phyloP scores from a whole-genome alignment of 139 green algal species.

The Parachlorella kessleri region DNA sequence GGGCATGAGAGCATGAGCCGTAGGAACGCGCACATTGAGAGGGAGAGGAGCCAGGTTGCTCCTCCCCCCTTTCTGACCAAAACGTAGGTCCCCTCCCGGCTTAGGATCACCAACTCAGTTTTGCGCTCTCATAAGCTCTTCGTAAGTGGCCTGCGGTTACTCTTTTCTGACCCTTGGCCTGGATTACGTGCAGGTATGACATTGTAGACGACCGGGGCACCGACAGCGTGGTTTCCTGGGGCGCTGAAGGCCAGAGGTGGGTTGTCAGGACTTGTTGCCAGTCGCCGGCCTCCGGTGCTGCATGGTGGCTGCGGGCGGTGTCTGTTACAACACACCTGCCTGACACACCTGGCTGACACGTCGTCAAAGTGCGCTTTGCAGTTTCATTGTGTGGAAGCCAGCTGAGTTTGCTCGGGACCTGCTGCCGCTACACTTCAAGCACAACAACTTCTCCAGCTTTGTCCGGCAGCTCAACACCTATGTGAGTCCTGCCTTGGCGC shows the following conservation, averaged over 20 bases:
- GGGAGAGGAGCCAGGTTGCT: background rate
- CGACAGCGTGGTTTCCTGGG: constrained; percentile 88
- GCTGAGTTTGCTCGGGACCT: constrained; percentile 90
- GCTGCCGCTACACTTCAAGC: constrained; percentile 94
- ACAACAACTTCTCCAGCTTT: constrained; percentile 98
- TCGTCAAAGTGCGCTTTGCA: constrained; percentile 44
- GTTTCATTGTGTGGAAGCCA: constrained; percentile 93
- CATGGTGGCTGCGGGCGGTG: no score
- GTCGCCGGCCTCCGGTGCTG: background rate
- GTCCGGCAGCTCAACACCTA: constrained; percentile 98
- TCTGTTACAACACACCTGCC: background rate
- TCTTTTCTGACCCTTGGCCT: no score
- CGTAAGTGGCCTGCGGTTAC: no score
- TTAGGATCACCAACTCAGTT: no score
- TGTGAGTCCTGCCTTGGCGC: constrained; percentile 52
- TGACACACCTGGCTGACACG: no score
- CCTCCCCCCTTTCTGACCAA: constrained; percentile 38
- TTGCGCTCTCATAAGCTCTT: no score
- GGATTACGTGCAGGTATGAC: constrained; percentile 80
- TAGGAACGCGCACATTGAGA: background rate
- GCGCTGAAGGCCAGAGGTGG: constrained; percentile 78
- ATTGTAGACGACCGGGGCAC: constrained; percentile 86
- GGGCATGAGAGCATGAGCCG: no score
- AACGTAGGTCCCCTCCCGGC: constrained; percentile 32
- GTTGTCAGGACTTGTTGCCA: constrained; percentile 3